phyloP scores from a whole-genome alignment of 192 early-diverging fungal genomes.

The Gorgonomyces haynaldii region DNA sequence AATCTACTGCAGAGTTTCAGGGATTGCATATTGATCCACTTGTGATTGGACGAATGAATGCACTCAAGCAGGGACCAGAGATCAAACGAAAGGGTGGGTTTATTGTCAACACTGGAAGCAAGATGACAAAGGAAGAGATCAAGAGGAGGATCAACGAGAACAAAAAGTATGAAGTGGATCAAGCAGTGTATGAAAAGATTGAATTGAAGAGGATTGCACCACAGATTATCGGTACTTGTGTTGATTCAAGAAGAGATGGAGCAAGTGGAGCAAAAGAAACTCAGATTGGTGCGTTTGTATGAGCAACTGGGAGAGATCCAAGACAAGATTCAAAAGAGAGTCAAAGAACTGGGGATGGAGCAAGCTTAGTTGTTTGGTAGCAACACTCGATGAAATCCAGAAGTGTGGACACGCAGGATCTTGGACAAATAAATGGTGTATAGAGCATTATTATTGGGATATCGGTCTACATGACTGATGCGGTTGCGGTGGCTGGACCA shows the following conservation, averaged over 20 bases:
- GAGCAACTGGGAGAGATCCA: background rate
- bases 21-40: conserved; percentile 82
- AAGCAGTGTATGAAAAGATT: background rate
- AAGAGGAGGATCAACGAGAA: conserved; percentile 52
- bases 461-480: conserved; percentile 2
- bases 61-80: conserved; percentile 63
- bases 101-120: conserved; percentile 84
- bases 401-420: no score
- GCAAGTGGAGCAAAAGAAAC: background rate
- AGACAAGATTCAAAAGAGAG: conserved; percentile 1
- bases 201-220: background rate
- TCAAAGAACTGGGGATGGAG: no score
- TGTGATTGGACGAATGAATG: conserved; percentile 78
- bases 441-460: background rate
- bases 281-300: no score
- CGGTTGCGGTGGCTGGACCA: no score
- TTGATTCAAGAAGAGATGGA: background rate
- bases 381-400: no score
- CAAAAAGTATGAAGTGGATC: conserved; percentile 50
- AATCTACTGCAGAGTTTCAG: conserved; percentile 90
- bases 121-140: conserved; percentile 64
- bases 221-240: background rate
- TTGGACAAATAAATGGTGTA: background rate
- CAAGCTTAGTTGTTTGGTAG: no score
- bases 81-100: conserved; percentile 89